phyloP scores from a whole-genome alignment of 108 stramenopile genomes.

The Aurantiochytrium sp. region DNA sequence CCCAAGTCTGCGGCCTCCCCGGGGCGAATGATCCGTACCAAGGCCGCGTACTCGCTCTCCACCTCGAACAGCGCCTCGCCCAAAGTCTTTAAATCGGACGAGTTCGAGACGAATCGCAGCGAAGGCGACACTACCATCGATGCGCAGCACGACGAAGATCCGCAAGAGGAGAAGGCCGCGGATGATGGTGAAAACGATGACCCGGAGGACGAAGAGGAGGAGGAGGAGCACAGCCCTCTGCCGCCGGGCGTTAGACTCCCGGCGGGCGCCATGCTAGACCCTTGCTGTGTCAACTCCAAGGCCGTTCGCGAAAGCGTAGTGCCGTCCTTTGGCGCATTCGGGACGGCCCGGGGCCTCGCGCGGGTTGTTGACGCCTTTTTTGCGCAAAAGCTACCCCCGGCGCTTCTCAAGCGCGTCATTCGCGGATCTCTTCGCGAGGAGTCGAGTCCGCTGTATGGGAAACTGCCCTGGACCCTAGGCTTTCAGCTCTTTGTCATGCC shows the following conservation, averaged over 20 bases:
- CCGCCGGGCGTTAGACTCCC: background rate
- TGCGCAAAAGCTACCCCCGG: background rate
- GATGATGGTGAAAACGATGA: background rate
- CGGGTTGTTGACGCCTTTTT: background rate
- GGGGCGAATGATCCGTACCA: too few relatives aligned
- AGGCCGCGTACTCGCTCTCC: too few relatives aligned
- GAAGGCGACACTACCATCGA: background rate
- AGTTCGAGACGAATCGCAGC: too few relatives aligned
- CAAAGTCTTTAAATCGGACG: too few relatives aligned
- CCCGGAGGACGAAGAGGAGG: background rate
- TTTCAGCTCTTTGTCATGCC: background rate
- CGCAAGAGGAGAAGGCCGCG: background rate
- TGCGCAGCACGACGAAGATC: background rate
- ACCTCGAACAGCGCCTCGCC: too few relatives aligned
- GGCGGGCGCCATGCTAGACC: background rate
- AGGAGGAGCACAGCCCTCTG: background rate
- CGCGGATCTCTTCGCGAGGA: background rate
- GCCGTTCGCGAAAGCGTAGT: background rate
- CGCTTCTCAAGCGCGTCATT: background rate
- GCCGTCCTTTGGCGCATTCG: background rate
- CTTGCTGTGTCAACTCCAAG: background rate
- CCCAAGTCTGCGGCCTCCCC: too few relatives aligned
- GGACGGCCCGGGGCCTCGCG: background rate
- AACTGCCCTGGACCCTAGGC: background rate
- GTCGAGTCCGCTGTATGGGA: background rate